Base-by-base conservation (phyloP, 129 eudicot genomes). In the Saposhnikovia divaricata region DNA sequence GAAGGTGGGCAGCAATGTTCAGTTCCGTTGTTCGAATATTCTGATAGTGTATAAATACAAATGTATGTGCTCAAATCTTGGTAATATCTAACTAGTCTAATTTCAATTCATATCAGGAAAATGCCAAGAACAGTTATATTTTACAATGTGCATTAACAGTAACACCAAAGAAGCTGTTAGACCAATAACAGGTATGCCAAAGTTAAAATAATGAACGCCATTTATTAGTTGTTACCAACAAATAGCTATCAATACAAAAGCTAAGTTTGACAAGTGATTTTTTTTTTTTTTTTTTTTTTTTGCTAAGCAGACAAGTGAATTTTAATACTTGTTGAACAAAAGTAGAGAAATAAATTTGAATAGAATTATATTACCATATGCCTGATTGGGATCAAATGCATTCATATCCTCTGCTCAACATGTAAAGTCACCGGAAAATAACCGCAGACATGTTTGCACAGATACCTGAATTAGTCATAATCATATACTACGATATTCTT, bases 341-440 rank as follows among this genome's bases (percentile, higher is more conserved):
- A 37, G 2, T 39, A 44, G 10, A 48, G 44, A 45, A 2, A 2
- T 0, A 3, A 5, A 19, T 44, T 3, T 43, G 3, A 42, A 74
- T 3, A 46, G n/a, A 74, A 42, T 19, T 11, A n/a, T 23, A 2
- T 44, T 86, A 92, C 97, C 99, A 81, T 95, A 95, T 44, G 99
- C 86, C 76, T 87, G 90, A 81, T 89, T 84, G 44, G 96, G 94
- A 85, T 86, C 89, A 82, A 95, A 95, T 81, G 92, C 97, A 80
- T 88, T 86, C 51, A 90, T 87, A 79, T 95, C 97, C 85, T 95
- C n/a, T n/a, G n/a, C n/a, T n/a, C 99, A 39, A 95, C 96, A 82
- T 85, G 87, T 72, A 95, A 81, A 73, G 82, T 82, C 74, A 89
- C 89, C 11, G 99, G 99, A 85, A 96, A 96, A 84, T 92, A 96